Base-by-base conservation (phyloP, 2,329 filamentous ascomycete genomes). In the Furcasterigmium furcatum region DNA sequence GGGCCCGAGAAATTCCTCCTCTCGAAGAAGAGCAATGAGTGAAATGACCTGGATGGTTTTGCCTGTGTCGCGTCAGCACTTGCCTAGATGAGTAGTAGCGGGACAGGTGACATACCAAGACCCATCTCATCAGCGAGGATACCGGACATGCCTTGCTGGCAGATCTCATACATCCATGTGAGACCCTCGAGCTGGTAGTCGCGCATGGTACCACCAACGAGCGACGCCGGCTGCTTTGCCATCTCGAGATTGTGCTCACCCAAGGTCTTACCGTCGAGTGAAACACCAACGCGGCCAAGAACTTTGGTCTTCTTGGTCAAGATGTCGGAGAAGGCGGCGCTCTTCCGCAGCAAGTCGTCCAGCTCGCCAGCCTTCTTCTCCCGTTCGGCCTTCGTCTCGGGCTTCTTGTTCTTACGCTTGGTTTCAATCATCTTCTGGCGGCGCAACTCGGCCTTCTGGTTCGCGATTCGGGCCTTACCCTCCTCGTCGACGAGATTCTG, bases 71-170 rank as follows among this genome's bases (percentile, higher is more conserved):
- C 19, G 48, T 55, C 29, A 53, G 53, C 40, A 7, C 10, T 32
- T 14, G n/a, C 18, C 38, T 8, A 4, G 5, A 14, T n/a, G 14
- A 32, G 1, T n/a, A n/a, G 6, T 18, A 16, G 13, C 4, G 50
- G 32, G 9, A 43, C 21, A 2, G 12, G 27, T 21, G 6, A 50
- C 72, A 48, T 58, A 79, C 80, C 80, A 6, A 96, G 67, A 0
- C 91, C 91, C 91, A 96, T 96, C 63, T 96, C 91, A 56, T 96
- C 91, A 0, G 91, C 91, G 25, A 96, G 64, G 46, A 96, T 96
- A 2, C 91, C 91, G 53, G 90, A 95, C 64, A 96, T 80, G 10
- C 91, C 91, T 58, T 96, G 94, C 3, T 76, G 67, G 46, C 77
- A 80, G 44, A 82, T 79, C 73, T 96, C 90, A 56, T 87, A 95